Conservation (phyloP, 2,329 filamentous ascomycete species). For the Fragosphaeria purpurea region DNA sequence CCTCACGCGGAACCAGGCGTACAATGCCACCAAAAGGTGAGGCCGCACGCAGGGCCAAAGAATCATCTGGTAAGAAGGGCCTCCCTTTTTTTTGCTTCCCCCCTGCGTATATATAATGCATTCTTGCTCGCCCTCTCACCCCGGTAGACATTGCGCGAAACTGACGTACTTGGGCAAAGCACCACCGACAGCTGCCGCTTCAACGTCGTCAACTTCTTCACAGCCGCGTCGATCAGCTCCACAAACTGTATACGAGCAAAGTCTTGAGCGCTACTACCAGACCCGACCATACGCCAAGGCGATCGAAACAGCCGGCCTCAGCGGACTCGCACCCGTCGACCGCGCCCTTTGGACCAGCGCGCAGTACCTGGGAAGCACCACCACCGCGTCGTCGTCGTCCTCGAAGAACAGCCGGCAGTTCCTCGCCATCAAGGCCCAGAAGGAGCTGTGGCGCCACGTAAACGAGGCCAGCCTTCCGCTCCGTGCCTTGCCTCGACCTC, state of each 20-base stretch:
- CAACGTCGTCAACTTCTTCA: conserved; percentile 19
- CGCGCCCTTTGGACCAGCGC: conserved; percentile 38
- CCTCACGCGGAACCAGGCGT: conserved; percentile 1
- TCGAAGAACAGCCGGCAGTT: conserved; percentile 3
- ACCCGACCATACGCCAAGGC: conserved; percentile 39
- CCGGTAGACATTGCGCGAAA: background rate
- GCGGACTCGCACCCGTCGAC: conserved; percentile 36
- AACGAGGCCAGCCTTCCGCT: conserved; percentile 42
- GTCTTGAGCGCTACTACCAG: conserved; percentile 36
- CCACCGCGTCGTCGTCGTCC: conserved; percentile 22
- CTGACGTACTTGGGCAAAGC: background rate
- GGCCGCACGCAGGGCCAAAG: conserved; percentile 19
- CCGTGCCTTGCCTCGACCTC: conserved; percentile 25
- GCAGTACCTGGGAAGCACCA: conserved; percentile 33
- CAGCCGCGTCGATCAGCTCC: conserved; percentile 14
- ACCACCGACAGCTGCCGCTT: background rate
- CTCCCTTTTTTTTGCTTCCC: background rate
- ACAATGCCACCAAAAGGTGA: conserved; percentile 26
- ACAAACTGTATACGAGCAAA: conserved; percentile 39
- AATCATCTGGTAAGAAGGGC: background rate
- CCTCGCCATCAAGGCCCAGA: conserved; percentile 36
- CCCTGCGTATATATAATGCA: background rate
- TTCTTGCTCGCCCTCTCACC: background rate
- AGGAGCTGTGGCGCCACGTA: conserved; percentile 48
- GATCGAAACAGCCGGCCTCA: conserved; percentile 33